Evolutionary conservation across 805 yeast genomes (phyloP).

Genomic region (Kluyveromyces nonfermentans): DNA sequence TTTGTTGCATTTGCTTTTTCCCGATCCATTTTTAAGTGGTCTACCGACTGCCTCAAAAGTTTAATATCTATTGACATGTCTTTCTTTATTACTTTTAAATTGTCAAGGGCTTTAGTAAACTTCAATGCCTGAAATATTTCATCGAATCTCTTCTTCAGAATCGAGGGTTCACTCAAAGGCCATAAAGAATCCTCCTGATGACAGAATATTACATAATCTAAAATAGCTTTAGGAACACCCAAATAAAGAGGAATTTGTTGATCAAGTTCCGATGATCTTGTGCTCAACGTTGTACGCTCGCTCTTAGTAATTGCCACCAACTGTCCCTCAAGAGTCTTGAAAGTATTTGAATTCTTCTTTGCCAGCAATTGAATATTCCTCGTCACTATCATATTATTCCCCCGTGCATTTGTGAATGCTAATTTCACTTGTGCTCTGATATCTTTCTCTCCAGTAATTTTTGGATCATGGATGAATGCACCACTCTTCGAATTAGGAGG

Average conservation of each 20-base stretch:
- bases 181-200: conserved; percentile 96
- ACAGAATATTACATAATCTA: conserved; percentile 90
- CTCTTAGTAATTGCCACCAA: conserved; percentile 55
- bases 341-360: conserved; percentile 55
- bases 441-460: conserved; percentile 60
- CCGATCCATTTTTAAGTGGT: conserved; percentile 64
- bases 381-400: conserved; percentile 74
- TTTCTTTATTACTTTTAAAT: conserved; percentile 63
- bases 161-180: conserved; percentile 91
- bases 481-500: conserved; percentile 97
- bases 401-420: conserved; percentile 67
- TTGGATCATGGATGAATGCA: conserved; percentile 92
- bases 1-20: conserved; percentile 57
- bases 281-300: conserved; percentile 63
- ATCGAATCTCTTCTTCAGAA: conserved; percentile 84
- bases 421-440: conserved; percentile 87
- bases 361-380: conserved; percentile 69
- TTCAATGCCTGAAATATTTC: conserved; percentile 94
- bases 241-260: conserved; percentile 67
- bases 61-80: conserved; percentile 70
- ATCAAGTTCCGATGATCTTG: conserved; percentile 80
- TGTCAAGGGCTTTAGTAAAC: conserved; percentile 83
- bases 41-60: conserved; percentile 67
- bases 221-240: conserved; percentile 80
- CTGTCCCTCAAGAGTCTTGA: conserved; percentile 89